Base-by-base conservation (phyloP, 2,329 filamentous ascomycete genomes). In the Myriangium duriaei region DNA sequence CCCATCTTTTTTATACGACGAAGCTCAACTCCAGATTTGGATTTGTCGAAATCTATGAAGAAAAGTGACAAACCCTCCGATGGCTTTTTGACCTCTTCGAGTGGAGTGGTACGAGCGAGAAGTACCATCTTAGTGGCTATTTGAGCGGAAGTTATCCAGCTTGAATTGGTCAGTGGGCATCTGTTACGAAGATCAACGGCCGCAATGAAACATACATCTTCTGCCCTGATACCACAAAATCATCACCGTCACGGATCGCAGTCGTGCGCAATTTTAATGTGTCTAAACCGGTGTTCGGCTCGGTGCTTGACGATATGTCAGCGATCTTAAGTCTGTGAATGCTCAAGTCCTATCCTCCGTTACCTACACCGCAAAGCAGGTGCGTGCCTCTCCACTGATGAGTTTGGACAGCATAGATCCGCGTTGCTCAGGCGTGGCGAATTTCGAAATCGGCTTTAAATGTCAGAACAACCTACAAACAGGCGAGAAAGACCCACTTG, bases 1-100 rank as follows among this genome's bases (percentile, higher is more conserved):
- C 85, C 85, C 82, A 92, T 91, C 56, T 92, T 92, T 57, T 73
- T 76, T 48, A 92, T 92, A 51, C 64, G 73, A 30, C 73, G 74
- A 52, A 91, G 63, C 7, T 79, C 72, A 1, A 88, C 62, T 0
- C 72, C 72, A 0, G 78, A 69, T 3, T 68, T 60, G 0, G 53
- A 52, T 14, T 68, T 69, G 53, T 88, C 73, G 4, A 92, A 67
- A 42, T 83, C 75, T 42, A 92, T 84, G 51, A 79, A 91, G 56
- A 92, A 88, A 18, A 92, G 63, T 0, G 79, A 85, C 0, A 92
- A 64, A 0, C 79, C 82, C 53, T 87, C 75, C n/a, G 73, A 81
- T 0, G 78, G 72, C 51, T 79, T 85, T 42, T 64, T 63, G 0
- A 76, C 74, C 42, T 82, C 66, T 35, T 83, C 77, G 0, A 79